Evolutionary conservation across 176 grass and related monocot genomes (phyloP).

Genomic region (Carex scoparia): DNA sequence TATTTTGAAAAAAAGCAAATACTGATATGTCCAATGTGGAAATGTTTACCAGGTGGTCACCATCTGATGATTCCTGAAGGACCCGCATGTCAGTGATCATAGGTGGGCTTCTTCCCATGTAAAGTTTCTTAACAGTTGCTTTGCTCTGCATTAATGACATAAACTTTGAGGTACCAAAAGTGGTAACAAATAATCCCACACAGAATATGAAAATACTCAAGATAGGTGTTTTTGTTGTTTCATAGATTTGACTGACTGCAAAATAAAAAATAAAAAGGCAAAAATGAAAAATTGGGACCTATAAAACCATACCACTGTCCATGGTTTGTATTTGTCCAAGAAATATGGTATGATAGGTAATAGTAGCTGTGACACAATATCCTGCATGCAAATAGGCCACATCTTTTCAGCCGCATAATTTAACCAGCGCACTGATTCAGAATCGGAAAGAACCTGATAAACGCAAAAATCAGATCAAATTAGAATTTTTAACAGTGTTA

Average conservation of each 20-base stretch:
- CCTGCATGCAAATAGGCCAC: slow-evolving; percentile 96
- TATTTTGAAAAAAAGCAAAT: background rate
- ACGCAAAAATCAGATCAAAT: slow-evolving; percentile 17
- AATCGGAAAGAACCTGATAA: slow-evolving; percentile 83
- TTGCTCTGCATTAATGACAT: slow-evolving; percentile 56
- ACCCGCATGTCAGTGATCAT: slow-evolving; percentile 75
- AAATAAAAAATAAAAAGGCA: no score
- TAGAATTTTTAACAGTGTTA: background rate
- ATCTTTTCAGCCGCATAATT: slow-evolving; percentile 85
- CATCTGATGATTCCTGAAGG: slow-evolving; percentile 75
- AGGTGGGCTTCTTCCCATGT: slow-evolving; percentile 92
- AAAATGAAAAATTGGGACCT: background rate
- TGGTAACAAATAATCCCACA: slow-evolving; percentile 13
- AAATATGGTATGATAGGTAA: slow-evolving; percentile 92
- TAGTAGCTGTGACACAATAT: slow-evolving; percentile 78
- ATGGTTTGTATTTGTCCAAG: slow-evolving; percentile 94
- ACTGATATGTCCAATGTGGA: background rate
- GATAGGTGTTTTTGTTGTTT: slow-evolving; percentile 12
- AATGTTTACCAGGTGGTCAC: slow-evolving; percentile 79
- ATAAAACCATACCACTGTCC: slow-evolving; percentile 68
- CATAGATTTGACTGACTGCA: background rate
- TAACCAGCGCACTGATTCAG: slow-evolving; percentile 89
- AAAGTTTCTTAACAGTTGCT: slow-evolving; percentile 76
- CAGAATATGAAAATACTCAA: background rate
- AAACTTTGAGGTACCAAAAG: background rate